These are phyloP conservation scores for Inonotus hispidus DNA, from an alignment of 1,284 basidiomycete genomes.

Conservation along the genomic window DNA sequence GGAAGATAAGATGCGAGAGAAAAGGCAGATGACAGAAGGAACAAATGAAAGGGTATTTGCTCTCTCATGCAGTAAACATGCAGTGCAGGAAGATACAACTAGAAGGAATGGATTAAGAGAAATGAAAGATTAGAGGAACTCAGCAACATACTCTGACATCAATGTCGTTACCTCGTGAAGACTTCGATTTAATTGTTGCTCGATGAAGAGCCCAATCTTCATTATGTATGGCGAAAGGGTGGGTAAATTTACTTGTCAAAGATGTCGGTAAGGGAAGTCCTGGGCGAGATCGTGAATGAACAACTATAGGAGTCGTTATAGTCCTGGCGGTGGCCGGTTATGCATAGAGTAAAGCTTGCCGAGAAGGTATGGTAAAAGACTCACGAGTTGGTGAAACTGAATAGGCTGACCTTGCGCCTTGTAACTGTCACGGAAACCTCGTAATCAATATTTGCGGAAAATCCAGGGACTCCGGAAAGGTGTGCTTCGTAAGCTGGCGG, in stretches of 20 bases:
- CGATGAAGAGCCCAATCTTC: constrained; percentile 50
- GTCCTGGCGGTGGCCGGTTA: constrained; percentile 31
- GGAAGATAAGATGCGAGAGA: constrained; percentile 59
- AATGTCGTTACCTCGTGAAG: constrained; percentile 39
- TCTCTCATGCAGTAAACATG: constrained; percentile 52
- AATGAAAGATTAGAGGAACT: not conserved
- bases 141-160: constrained; percentile 32
- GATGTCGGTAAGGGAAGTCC: constrained; percentile 46
- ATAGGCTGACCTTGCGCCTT: constrained; percentile 32
- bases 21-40: constrained; percentile 46
- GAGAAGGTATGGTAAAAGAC: not conserved
- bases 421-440: constrained; percentile 43
- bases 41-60: constrained; percentile 61
- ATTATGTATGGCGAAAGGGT: constrained; percentile 35
- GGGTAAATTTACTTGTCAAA: constrained; percentile 28
- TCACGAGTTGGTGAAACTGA: constrained; percentile 8
- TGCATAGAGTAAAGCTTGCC: not conserved
- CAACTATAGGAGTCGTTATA: constrained; percentile 58
- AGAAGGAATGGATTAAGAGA: not conserved
- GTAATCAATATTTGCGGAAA: constrained; percentile 55
- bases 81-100: constrained; percentile 51
- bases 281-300: constrained; percentile 60
- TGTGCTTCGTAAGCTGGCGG: constrained; percentile 61
- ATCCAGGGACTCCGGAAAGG: constrained; percentile 62
- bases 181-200: constrained; percentile 37